phyloP scores from a whole-genome alignment of 805 yeast genomes.

The Millerozyma acaciae region DNA sequence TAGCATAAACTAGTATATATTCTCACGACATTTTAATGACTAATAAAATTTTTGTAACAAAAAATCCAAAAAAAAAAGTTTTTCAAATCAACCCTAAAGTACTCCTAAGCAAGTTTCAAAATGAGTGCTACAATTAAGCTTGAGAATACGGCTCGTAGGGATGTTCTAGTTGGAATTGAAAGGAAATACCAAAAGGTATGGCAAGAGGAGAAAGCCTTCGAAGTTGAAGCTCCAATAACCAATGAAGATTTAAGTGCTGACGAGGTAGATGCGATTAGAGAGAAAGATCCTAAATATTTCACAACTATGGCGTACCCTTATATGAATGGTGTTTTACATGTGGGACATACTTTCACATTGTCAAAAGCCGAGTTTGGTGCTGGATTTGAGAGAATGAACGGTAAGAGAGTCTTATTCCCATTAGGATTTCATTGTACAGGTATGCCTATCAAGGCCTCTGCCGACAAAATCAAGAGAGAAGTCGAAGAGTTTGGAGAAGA shows the following conservation, averaged over 20 bases:
- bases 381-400: conserved; percentile 93
- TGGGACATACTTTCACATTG: conserved; percentile 94
- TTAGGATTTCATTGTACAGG: conserved; percentile 99
- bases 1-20: no score
- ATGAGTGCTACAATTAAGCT: conserved; percentile 41
- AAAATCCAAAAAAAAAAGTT: no score
- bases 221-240: conserved; percentile 79
- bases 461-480: conserved; percentile 92
- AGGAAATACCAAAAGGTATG: conserved; percentile 82
- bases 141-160: conserved; percentile 87
- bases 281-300: conserved; percentile 79
- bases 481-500: conserved; percentile 85
- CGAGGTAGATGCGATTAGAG: conserved; percentile 65
- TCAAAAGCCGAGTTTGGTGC: conserved; percentile 89
- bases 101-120: no score
- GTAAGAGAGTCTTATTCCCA: conserved; percentile 89
- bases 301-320: conserved; percentile 97
- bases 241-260: conserved; percentile 48
- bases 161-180: conserved; percentile 84
- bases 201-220: conserved; percentile 83
- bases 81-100: no score
- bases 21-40: no score
- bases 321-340: conserved; percentile 97
- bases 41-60: no score
- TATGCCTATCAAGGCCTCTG: conserved; percentile 95